Base-by-base conservation (phyloP, 345 rosid genomes). In the Acer campestre region DNA sequence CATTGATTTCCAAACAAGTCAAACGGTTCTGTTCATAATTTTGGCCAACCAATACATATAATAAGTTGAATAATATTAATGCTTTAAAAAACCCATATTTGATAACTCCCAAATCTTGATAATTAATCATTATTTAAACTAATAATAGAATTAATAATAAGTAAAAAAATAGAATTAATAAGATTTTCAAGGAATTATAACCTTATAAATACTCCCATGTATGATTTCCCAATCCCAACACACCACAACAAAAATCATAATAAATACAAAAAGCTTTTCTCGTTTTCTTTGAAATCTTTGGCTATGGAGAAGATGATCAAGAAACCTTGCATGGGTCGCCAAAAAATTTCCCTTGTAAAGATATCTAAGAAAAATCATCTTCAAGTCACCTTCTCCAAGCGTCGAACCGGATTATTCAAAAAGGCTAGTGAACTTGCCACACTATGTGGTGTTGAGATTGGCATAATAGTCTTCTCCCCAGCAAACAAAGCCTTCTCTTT, bases 311-410 rank as follows among this genome's bases (percentile, higher is more conserved):
- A 64, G 78, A 71, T 23, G 59, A 80, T 73, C 40, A 82, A 78
- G 73, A 1, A 35, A 35, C 6, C 38, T 35, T 35, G 38, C 38
- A 4, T 35, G 6, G 38, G 88, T 46, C 84, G 86, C 20, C 83
- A 74, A 31, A 86, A 78, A 80, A 78, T 80, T 10, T 14, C 61
- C 0, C 75, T 84, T 18, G 76, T 63, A 14, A 79, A 75, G 71
- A 87, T 85, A 29, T 20, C 42, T 1, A 79, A 87, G 79, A 83
- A 85, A 59, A 87, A 31, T 20, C 79, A 79, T 23, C 82, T 78
- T 3, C 86, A 86, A 42, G 90, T 90, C 18, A 88, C 93, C 22
- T 88, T 90, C 84, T 90, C 93, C 1, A 90, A 90, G 75, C 89
- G 91, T 6, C 81, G 86, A 0, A 73, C 88, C 0, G 89, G 90